phyloP scores from a whole-genome alignment of 1,139 yeast genomes.

The Hanseniaspora gamundiae region DNA sequence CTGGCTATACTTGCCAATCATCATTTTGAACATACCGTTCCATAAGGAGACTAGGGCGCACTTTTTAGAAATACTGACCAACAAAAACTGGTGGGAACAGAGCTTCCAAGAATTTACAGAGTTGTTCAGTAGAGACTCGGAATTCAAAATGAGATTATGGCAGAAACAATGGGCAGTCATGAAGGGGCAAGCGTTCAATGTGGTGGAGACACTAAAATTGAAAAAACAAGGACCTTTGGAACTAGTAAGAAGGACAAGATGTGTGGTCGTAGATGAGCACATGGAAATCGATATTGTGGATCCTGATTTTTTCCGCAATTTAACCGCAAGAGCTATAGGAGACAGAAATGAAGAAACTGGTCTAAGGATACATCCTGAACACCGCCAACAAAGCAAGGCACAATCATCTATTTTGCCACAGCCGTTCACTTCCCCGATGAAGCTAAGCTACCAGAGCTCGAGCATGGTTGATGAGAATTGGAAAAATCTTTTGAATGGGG shows the following conservation, averaged over 20 bases:
- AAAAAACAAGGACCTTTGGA: conserved; percentile 58
- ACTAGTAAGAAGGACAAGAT: conserved; percentile 44
- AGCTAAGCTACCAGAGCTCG: background rate
- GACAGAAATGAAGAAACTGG: conserved; percentile 5
- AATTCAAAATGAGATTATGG: conserved; percentile 59
- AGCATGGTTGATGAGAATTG: conserved; percentile 19
- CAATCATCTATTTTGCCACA: background rate
- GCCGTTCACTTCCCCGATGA: background rate
- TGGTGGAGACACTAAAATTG: conserved; percentile 50
- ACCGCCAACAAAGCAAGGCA: background rate
- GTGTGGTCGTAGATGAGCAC: conserved; percentile 48
- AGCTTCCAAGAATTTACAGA: conserved; percentile 32
- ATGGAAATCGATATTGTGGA: conserved; percentile 42
- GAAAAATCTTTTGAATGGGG: conserved; percentile 21
- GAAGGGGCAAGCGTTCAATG: conserved; percentile 72
- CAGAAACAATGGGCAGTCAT: conserved; percentile 54
- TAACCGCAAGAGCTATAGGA: conserved; percentile 11
- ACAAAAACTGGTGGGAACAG: conserved; percentile 62
- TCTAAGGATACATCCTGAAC: conserved; percentile 3
- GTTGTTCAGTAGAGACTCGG: conserved; percentile 44
- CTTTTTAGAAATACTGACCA: conserved; percentile 46
- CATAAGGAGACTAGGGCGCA: conserved; percentile 44
- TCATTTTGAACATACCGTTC: conserved; percentile 59
- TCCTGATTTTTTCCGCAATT: conserved; percentile 27
- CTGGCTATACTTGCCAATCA: conserved; percentile 58